phyloP scores from a whole-genome alignment of 1,139 yeast species.

The Geotrichum europaeum region DNA sequence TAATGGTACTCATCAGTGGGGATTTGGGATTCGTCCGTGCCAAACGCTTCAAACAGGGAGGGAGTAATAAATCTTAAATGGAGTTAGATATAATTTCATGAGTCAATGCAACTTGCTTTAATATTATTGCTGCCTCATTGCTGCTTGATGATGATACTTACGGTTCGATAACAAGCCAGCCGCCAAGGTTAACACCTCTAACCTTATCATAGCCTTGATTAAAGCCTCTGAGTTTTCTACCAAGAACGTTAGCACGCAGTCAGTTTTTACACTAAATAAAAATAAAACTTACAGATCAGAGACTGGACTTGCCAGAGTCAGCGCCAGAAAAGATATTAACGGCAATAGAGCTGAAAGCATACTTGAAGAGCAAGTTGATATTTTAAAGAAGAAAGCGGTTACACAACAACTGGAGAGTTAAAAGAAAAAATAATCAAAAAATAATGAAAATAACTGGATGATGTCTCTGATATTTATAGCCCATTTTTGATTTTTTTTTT shows the following conservation, averaged over 20 bases:
- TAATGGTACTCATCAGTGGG: constrained; percentile 87
- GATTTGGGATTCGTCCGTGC: constrained; percentile 38
- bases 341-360: not conserved
- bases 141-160: constrained; percentile 23
- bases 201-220: constrained; percentile 51
- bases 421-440: no score
- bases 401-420: no score
- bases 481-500: no score
- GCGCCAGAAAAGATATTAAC: not conserved
- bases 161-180: constrained; percentile 84
- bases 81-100: constrained; percentile 30
- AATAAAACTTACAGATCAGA: not conserved
- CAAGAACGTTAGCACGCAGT: no score
- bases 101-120: constrained; percentile 33
- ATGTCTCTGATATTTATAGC: no score
- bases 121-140: not conserved
- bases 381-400: no score
- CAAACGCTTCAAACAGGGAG: constrained; percentile 56
- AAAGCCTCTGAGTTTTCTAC: constrained; percentile 22
- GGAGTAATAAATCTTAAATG: constrained; percentile 67
- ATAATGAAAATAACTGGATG: no score
- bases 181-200: constrained; percentile 82
- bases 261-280: no score
- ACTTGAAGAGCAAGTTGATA: no score
- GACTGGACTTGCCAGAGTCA: not conserved